Evolutionary conservation across 805 yeast species (phyloP).

Genomic region (Diddensiella transvaalensis): DNA sequence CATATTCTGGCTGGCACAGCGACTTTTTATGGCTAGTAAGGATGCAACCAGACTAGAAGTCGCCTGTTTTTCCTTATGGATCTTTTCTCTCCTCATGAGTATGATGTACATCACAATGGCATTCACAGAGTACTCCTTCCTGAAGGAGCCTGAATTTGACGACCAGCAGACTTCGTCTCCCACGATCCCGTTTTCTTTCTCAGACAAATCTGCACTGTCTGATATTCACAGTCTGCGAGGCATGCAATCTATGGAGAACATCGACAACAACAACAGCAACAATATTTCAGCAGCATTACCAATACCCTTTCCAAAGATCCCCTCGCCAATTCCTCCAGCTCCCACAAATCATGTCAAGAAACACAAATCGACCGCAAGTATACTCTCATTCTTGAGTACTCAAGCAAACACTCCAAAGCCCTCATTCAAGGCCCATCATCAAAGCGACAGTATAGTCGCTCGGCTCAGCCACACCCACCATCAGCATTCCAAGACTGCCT

Average conservation of each 20-base stretch:
- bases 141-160: background rate
- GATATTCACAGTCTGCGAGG: background rate
- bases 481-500: background rate
- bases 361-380: slow-evolving; percentile 15
- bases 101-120: slow-evolving; percentile 9
- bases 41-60: slow-evolving; percentile 5
- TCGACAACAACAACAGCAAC: background rate
- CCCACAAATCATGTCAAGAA: slow-evolving; percentile 9
- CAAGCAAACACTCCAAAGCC: slow-evolving; percentile 3
- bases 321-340: background rate
- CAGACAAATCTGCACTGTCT: slow-evolving; percentile 1
- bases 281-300: slow-evolving; percentile 1
- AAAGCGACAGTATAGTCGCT: slow-evolving; percentile 15
- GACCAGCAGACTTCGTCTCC: background rate
- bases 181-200: background rate
- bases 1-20: slow-evolving; percentile 12
- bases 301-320: background rate
- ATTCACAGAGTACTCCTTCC: slow-evolving; percentile 7
- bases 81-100: slow-evolving; percentile 7
- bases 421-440: slow-evolving; percentile 16
- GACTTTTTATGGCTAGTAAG: slow-evolving; percentile 1
- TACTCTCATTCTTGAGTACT: slow-evolving; percentile 13
- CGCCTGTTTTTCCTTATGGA: slow-evolving; percentile 10
- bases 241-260: background rate
- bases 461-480: too few relatives aligned